Evolutionary conservation across 306 rosid species (phyloP), one percentile per base, ranked within the genome.

Genomic region (Argentina anserina): DNA sequence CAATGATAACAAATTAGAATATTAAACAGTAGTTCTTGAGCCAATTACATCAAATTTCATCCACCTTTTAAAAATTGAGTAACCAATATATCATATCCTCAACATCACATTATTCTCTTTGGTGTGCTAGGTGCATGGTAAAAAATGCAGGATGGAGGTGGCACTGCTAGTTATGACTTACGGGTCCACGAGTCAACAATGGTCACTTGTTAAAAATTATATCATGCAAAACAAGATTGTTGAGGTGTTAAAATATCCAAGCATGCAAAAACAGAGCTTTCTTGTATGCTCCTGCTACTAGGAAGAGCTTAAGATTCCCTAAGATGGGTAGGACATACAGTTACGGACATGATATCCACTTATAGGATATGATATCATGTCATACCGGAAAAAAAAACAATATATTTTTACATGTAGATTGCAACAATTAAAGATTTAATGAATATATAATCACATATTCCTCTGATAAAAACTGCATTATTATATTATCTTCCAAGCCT

Each of bases 131-230:
- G 45, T 18, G 23, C 9, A 13, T 29, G 17, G 39, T 9, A 67
- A 67, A n/a, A 15, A 42, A 56, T 31, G 50, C 7, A 36, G 33
- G 17, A 17, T 43, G 42, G 37, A 49, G 69, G 31, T 43, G 23
- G 37, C 23, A 12, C 61, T 34, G 9, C 40, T 31, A 68, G 37
- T 12, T 25, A 58, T 14, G 20, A 45, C 33, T 73, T 14, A 61
- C 3, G 65, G 59, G 43, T 26, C 50, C 41, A 43, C 4, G n/a
- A 75, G 67, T 43, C 65, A 75, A 39, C 37, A 40, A 36, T 55
- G 43, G 15, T 17, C 25, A 6, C 60, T 33, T 50, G 11, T 3
- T 4, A 13, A 52, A 65, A 13, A 25, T 50, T 52, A 52, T 11
- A 62, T 14, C 25, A 28, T 8, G 11, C 12, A 21, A n/a, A n/a